Evolutionary conservation across 306 rosid genomes (phyloP).

Genomic region (Crotalaria pallida): DNA sequence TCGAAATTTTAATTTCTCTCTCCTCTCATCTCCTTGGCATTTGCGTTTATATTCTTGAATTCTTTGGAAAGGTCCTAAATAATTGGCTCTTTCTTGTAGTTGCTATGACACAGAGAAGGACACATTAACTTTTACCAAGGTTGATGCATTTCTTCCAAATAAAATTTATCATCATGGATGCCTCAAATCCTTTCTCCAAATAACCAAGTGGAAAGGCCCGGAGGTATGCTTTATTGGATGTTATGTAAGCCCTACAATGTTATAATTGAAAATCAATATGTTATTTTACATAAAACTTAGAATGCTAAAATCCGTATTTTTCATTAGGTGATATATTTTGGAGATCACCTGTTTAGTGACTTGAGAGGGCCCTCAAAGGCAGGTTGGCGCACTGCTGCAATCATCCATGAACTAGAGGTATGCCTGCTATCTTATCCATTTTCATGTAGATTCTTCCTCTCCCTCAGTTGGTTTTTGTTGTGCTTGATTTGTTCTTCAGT

Average conservation of each 20-base stretch:
- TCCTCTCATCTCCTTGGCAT: not conserved
- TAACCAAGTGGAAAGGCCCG: constrained; percentile 93
- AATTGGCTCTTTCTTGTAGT: constrained; percentile 43
- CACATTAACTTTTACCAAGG: constrained; percentile 80
- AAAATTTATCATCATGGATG: constrained; percentile 87
- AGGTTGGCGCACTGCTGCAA: constrained; percentile 99
- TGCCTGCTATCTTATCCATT: constrained; percentile 11
- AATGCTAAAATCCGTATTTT: constrained; percentile 17
- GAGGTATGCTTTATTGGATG: constrained; percentile 54
- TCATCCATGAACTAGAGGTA: constrained; percentile 92
- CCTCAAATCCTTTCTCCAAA: constrained; percentile 87
- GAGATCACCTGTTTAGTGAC: constrained; percentile 95
- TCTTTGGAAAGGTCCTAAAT: constrained; percentile 22
- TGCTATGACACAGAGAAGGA: constrained; percentile 77
- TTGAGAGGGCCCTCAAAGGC: constrained; percentile 96
- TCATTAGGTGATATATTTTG: constrained; percentile 90
- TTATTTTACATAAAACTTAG: not conserved
- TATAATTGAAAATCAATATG: constrained; percentile 3
- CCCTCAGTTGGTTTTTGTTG: no score
- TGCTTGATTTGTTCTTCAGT: constrained; percentile 5
- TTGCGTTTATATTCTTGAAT: constrained; percentile 8
- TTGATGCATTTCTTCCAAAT: constrained; percentile 70
- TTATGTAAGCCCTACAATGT: constrained; percentile 1
- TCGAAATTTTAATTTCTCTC: not conserved
- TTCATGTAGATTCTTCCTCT: constrained; percentile 10